phyloP scores from a whole-genome alignment of 768 basidiomycete species.

The Infundibulicybe gibba region DNA sequence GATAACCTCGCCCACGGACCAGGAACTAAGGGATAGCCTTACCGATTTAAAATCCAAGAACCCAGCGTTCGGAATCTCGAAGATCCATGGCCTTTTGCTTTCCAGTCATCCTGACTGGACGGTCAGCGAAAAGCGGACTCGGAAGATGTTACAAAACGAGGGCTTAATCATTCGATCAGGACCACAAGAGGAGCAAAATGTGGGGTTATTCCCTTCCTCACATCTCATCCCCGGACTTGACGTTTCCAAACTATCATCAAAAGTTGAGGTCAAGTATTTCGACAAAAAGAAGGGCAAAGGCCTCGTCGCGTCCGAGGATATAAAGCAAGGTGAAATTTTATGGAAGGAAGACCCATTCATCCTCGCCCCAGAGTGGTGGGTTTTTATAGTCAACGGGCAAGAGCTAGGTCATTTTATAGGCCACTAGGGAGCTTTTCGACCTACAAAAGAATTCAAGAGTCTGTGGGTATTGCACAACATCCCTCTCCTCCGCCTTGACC shows the following conservation, averaged over 20 bases:
- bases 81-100: conserved; percentile 64
- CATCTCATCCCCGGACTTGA: conserved; percentile 62
- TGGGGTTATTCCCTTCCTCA: conserved; percentile 53
- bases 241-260: conserved; percentile 55
- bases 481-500: conserved; percentile 38
- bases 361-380: conserved; percentile 77
- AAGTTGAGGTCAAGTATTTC: conserved; percentile 67
- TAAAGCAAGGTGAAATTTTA: conserved; percentile 67
- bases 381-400: neutral
- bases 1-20: conserved; percentile 48
- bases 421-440: conserved; percentile 72
- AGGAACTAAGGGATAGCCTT: conserved; percentile 55
- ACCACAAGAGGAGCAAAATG: neutral
- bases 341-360: conserved; percentile 87
- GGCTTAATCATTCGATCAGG: conserved; percentile 35
- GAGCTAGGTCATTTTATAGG: neutral
- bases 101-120: conserved; percentile 61
- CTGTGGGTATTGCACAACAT: conserved; percentile 73
- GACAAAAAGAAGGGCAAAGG: conserved; percentile 77
- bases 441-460: conserved; percentile 55
- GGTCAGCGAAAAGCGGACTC: conserved; percentile 80
- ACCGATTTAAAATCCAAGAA: conserved; percentile 50
- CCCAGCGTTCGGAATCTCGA: conserved; percentile 66
- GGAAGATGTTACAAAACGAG: conserved; percentile 64
- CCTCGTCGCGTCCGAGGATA: conserved; percentile 64